These are phyloP conservation scores for Kockovaella imperatae DNA, from an alignment of 768 basidiomycete species.

Conservation along the genomic window DNA sequence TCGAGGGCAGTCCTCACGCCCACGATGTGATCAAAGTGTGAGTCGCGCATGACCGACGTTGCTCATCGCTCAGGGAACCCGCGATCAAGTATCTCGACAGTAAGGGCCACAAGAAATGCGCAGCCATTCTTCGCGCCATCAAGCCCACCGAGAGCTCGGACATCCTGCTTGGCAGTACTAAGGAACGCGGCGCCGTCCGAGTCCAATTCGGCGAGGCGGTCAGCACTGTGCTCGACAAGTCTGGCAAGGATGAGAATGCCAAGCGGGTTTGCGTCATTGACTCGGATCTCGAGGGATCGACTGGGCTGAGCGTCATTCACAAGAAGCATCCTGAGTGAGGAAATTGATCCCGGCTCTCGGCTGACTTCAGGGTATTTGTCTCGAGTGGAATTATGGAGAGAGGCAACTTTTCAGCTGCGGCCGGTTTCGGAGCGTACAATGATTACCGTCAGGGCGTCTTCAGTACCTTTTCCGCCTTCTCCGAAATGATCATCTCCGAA, in stretches of 20 bases:
- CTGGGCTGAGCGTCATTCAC: constrained; percentile 78
- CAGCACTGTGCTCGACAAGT: constrained; percentile 63
- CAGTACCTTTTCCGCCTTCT: constrained; percentile 78
- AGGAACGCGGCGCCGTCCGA: constrained; percentile 71
- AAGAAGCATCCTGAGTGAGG: constrained; percentile 86
- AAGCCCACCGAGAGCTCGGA: constrained; percentile 56
- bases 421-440: constrained; percentile 72
- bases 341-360: constrained; percentile 58
- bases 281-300: constrained; percentile 80
- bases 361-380: constrained; percentile 14
- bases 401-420: constrained; percentile 73
- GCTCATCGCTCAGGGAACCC: constrained; percentile 51
- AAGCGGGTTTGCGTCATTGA: constrained; percentile 82
- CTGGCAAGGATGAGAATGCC: constrained; percentile 67
- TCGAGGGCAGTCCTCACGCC: constrained; percentile 69
- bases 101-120: constrained; percentile 55
- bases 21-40: constrained; percentile 52
- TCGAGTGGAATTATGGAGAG: constrained; percentile 56
- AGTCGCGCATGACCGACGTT: not conserved
- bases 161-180: constrained; percentile 61
- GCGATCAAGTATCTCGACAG: constrained; percentile 66
- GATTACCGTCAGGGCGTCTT: constrained; percentile 62
- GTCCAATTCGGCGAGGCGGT: constrained; percentile 80
- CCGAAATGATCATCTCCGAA: constrained; percentile 84
- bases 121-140: constrained; percentile 58